Evolutionary conservation across 805 yeast species (phyloP).

Genomic region (Yarrowia porcina): DNA sequence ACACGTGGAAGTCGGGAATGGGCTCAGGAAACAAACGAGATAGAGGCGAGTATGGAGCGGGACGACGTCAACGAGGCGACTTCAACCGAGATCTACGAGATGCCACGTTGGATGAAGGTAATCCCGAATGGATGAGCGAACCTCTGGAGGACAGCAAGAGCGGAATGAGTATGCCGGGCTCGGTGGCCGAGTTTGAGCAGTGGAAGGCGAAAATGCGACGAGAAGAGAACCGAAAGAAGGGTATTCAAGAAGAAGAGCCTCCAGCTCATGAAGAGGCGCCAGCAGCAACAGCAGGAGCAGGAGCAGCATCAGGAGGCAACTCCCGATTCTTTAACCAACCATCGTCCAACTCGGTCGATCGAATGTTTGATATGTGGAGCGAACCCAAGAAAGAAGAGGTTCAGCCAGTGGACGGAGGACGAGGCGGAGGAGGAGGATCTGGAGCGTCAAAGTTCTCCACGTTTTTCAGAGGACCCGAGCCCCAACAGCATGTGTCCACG

Average conservation of each 20-base stretch:
- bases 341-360: constrained; percentile 53
- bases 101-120: constrained; percentile 3
- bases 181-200: constrained; percentile 34
- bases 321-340: constrained; percentile 5
- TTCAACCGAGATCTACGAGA: constrained; percentile 20
- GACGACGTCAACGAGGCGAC: constrained; percentile 11
- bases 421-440: background rate
- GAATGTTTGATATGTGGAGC: constrained; percentile 93
- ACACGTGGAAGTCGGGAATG: constrained; percentile 20
- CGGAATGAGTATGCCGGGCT: constrained; percentile 14
- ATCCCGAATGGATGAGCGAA: constrained; percentile 22
- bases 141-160: constrained; percentile 18
- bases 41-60: constrained; percentile 8
- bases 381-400: constrained; percentile 69
- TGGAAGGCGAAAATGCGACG: constrained; percentile 31
- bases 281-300: background rate
- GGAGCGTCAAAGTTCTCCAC: constrained; percentile 26
- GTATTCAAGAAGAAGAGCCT: constrained; percentile 1
- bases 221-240: constrained; percentile 19
- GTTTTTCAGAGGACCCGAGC: constrained; percentile 25
- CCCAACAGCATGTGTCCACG: background rate
- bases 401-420: background rate
- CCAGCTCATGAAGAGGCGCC: background rate
- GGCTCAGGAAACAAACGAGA: constrained; percentile 9
- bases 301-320: background rate